These are phyloP conservation scores for Hypoxylon intermedium DNA, from an alignment of 495 filamentous ascomycete species.

Conservation along the genomic window DNA sequence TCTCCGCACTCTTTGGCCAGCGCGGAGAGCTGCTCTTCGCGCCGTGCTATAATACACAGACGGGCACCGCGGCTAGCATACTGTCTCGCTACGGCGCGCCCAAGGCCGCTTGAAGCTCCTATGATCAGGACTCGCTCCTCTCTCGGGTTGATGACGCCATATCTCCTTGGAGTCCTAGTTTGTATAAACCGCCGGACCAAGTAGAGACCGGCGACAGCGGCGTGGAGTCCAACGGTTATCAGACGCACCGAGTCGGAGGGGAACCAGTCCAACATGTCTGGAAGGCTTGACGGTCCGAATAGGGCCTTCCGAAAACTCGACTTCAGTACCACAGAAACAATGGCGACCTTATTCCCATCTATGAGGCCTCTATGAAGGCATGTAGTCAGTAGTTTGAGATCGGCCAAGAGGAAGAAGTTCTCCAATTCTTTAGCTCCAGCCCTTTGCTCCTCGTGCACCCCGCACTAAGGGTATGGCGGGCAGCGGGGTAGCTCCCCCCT, in stretches of 20 bases:
- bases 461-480: too few relatives aligned
- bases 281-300: neutral
- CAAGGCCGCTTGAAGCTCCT: conserved; percentile 44
- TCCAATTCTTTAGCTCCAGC: too few relatives aligned
- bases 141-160: conserved; percentile 6
- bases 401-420: too few relatives aligned
- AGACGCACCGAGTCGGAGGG: neutral
- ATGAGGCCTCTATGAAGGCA: too few relatives aligned
- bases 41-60: conserved; percentile 40
- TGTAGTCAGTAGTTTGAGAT: too few relatives aligned
- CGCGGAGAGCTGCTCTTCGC: conserved; percentile 26
- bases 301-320: neutral
- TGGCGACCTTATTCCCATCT: too few relatives aligned
- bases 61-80: conserved; percentile 39
- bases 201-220: conserved; percentile 7
- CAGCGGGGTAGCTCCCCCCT: too few relatives aligned
- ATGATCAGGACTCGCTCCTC: conserved; percentile 42
- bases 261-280: conserved; percentile 12
- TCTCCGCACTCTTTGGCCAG: conserved; percentile 39
- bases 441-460: too few relatives aligned
- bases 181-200: neutral
- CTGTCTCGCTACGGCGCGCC: conserved; percentile 28
- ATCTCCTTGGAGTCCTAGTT: conserved; percentile 6
- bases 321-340: too few relatives aligned
- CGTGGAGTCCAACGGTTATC: neutral